Conservation (phyloP, 495 filamentous ascomycete genomes). For the Aspergillus ostianus region DNA sequence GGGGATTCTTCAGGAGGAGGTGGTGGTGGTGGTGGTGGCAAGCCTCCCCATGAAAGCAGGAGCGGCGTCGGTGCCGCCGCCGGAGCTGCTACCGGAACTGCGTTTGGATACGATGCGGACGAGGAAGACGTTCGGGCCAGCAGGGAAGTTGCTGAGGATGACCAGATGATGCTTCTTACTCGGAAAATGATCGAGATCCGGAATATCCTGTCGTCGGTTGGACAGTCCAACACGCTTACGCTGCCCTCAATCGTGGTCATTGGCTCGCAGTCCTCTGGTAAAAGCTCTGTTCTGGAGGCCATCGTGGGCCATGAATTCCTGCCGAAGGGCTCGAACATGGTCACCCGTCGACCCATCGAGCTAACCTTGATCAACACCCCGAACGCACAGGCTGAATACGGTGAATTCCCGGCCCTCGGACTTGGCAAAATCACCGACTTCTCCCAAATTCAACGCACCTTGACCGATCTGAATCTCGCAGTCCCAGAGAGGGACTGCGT, state of each 20-base stretch:
- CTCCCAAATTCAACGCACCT: slow-evolving; percentile 82
- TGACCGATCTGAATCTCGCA: slow-evolving; percentile 92
- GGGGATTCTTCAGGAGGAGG: slow-evolving; percentile 33
- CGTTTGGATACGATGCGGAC: slow-evolving; percentile 67
- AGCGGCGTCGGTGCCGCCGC: slow-evolving; percentile 49
- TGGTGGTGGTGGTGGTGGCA: slow-evolving; percentile 33
- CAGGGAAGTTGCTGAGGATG: slow-evolving; percentile 72
- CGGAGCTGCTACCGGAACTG: slow-evolving; percentile 51
- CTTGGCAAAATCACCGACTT: slow-evolving; percentile 93
- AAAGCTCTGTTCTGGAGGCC: slow-evolving; percentile 95
- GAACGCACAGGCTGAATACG: slow-evolving; percentile 85
- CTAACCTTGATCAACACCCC: slow-evolving; percentile 96
- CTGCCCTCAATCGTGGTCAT: slow-evolving; percentile 97
- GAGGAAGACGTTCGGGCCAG: slow-evolving; percentile 68
- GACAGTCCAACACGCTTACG: slow-evolving; percentile 82
- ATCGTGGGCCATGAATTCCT: slow-evolving; percentile 98
- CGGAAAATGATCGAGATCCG: slow-evolving; percentile 99
- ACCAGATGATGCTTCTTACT: slow-evolving; percentile 99
- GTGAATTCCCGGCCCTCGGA: slow-evolving; percentile 92
- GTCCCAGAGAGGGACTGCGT: slow-evolving; percentile 90
- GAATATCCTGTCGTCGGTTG: slow-evolving; percentile 83
- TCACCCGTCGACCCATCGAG: slow-evolving; percentile 93
- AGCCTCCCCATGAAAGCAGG: slow-evolving; percentile 62
- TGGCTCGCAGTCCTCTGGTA: slow-evolving; percentile 95
- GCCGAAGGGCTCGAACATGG: slow-evolving; percentile 98